Evolutionary conservation across 2,329 filamentous ascomycete genomes (phyloP).

Genomic region (Aspergillus quadrilineatus): DNA sequence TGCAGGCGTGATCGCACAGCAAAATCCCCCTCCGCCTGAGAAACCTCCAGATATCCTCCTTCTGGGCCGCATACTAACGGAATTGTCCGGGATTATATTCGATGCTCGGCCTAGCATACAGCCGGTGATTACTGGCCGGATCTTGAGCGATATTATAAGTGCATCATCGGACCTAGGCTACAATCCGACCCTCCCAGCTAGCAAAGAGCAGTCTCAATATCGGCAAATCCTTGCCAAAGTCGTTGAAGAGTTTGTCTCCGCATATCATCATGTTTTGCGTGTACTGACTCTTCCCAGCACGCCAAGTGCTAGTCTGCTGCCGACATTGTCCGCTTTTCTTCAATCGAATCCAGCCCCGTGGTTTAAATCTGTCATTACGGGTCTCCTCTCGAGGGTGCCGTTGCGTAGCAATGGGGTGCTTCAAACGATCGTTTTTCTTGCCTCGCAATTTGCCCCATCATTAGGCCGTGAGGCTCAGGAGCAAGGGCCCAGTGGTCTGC

Average conservation of each 20-base stretch:
- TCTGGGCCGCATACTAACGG: constrained; percentile 31
- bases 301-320: constrained; percentile 35
- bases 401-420: constrained; percentile 42
- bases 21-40: constrained; percentile 20
- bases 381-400: constrained; percentile 39
- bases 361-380: constrained; percentile 41
- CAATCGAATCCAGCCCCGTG: constrained; percentile 36
- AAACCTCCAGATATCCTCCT: constrained; percentile 30
- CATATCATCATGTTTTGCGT: not conserved
- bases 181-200: constrained; percentile 29
- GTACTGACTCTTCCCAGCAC: constrained; percentile 31
- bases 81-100: constrained; percentile 31
- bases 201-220: constrained; percentile 21
- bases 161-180: constrained; percentile 40
- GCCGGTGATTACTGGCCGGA: constrained; percentile 38
- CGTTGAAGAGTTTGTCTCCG: constrained; percentile 35
- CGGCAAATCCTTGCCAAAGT: constrained; percentile 28
- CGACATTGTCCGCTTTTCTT: constrained; percentile 40
- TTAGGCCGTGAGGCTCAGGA: constrained; percentile 36
- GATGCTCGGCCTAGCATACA: constrained; percentile 39
- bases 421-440: constrained; percentile 44
- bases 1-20: constrained; percentile 43
- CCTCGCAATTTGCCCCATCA: constrained; percentile 42
- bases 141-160: constrained; percentile 43
- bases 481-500: constrained; percentile 34